phyloP scores from a whole-genome alignment of 129 eudicot species.

The sunflower (Helianthus annuus) region HanXRQr2.0-SUNRISE NC_035436.2:186340327-186340826 shows the following conservation, averaged over 20 bases:
- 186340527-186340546: conserved; percentile 2
- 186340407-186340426: too few relatives aligned
- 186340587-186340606: background rate
- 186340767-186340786: conserved; percentile 20
- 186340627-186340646: conserved; percentile 13
- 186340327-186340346: too few relatives aligned
- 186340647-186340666: conserved; percentile 23
- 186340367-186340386: too few relatives aligned
- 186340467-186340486: conserved; percentile 19
- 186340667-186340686: conserved; percentile 20
- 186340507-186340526: background rate
- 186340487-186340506: background rate
- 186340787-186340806: conserved; percentile 22
- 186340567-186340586: conserved; percentile 25
- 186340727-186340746: conserved; percentile 31
- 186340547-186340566: background rate
- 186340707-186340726: conserved; percentile 18
- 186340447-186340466: conserved; percentile 21
- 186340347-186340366: too few relatives aligned
- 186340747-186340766: conserved; percentile 27
- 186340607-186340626: conserved; percentile 29
- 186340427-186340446: conserved; percentile 14
- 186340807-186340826: too few relatives aligned
- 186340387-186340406: too few relatives aligned
- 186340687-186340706: conserved; percentile 12